Evolutionary conservation across 352 stramenopile genomes (phyloP).

Genomic region (Pythium oligandrum): DNA sequence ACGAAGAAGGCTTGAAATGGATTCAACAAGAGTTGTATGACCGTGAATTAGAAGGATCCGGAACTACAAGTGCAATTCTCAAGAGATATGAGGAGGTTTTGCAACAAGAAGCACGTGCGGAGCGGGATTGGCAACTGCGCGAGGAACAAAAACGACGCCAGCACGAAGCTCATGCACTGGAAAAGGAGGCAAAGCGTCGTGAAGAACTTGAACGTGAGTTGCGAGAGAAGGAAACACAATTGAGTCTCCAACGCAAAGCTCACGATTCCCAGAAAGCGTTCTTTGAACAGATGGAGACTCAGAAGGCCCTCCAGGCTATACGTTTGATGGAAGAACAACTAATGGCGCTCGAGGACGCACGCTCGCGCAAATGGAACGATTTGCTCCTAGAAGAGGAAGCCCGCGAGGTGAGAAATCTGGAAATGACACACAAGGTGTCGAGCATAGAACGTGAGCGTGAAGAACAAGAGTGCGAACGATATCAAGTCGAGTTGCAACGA

Average conservation of each 20-base stretch:
- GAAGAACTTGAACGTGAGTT: conserved; percentile 33
- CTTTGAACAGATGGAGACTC: conserved; percentile 56
- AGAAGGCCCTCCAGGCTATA: conserved; percentile 35
- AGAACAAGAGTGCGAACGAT: conserved; percentile 34
- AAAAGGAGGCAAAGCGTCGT: conserved; percentile 30
- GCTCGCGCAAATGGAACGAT: conserved; percentile 44
- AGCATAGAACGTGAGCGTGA: conserved; percentile 43
- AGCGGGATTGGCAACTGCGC: neutral
- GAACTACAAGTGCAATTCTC: conserved; percentile 37
- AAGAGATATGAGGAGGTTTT: conserved; percentile 38
- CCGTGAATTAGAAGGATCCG: conserved; percentile 53
- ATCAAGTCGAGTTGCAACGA: conserved; percentile 44
- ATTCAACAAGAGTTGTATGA: conserved; percentile 83
- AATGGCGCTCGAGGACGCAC: conserved; percentile 56
- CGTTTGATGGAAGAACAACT: conserved; percentile 35
- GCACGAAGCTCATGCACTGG: conserved; percentile 21
- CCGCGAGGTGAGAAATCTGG: conserved; percentile 27
- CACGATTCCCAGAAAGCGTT: conserved; percentile 39
- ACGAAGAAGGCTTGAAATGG: conserved; percentile 46
- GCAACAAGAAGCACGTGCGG: conserved; percentile 21
- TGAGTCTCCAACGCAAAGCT: conserved; percentile 40
- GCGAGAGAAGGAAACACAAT: conserved; percentile 28
- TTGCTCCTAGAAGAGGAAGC: conserved; percentile 22
- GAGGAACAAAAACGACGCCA: conserved; percentile 3
- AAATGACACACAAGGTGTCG: conserved; percentile 35